Base-by-base conservation (phyloP, 2,329 filamentous ascomycete genomes). In the Phymatotrichopsis omnivora region DNA sequence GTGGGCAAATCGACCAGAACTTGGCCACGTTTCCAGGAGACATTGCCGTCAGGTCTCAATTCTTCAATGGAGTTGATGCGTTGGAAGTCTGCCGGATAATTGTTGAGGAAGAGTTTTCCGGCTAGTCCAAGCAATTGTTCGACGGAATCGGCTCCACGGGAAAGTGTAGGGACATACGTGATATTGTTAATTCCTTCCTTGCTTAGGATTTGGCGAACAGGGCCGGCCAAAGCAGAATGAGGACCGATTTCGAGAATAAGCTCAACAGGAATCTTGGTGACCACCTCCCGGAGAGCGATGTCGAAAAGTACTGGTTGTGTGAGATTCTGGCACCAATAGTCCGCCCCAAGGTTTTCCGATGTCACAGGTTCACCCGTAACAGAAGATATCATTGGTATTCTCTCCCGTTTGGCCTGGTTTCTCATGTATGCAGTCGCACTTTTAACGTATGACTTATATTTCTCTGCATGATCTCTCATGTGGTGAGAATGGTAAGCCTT, bases 401-500 rank as follows among this genome's bases (percentile, higher is more conserved):
- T n/a, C n/a, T n/a, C n/a, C n/a, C n/a, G n/a, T 35, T 32, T 42
- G 6, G 28, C 38, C 53, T 56, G 28, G 50, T 61, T 39, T 47
- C 31, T 53, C 45, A 38, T 51, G 55, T 8, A 31, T 30, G 5
- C 40, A 28, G 16, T 40, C 22, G 16, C 49, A 1, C 54, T 46
- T 25, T 47, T 36, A 29, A 56, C 49, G 38, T 40, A 37, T 47
- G 41, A 16, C 12, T 51, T 51, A 42, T 67, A 66, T 10, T 60
- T 58, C 25, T 61, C 60, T 1, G 58, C 61, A 10, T 63, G 53
- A 2, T 46, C 30, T 53, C 60, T 54, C 64, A 68, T 67, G 47
- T 65, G 64, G 23, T 60, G 61, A 0, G 65, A 67, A 54, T 70
- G 68, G 48, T 68, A 70, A 0, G 68, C 67, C 2, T 60, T 63